Conservation (phyloP, 2,329 filamentous ascomycete genomes). For the Sphaerulina musiva region DNA sequence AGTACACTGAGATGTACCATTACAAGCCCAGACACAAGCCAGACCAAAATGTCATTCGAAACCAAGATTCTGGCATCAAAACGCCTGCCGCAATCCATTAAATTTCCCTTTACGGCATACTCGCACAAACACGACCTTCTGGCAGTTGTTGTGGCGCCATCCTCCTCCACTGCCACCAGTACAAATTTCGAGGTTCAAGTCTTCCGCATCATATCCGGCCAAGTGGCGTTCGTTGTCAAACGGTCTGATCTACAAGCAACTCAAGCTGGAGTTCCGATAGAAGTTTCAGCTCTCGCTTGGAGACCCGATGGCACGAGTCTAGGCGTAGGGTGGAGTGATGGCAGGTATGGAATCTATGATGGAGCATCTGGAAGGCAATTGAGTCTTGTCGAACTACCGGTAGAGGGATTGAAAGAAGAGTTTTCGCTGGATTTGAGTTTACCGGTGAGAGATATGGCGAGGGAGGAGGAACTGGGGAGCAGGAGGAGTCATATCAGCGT, state of each 20-base stretch:
- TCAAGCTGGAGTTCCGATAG: conserved; percentile 9
- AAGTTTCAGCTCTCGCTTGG: conserved; percentile 40
- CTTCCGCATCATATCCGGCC: conserved; percentile 72
- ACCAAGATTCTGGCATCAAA: conserved; percentile 45
- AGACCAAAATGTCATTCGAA: background rate
- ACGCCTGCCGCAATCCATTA: conserved; percentile 50
- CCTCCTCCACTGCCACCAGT: background rate
- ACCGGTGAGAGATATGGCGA: conserved; percentile 2
- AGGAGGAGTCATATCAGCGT: conserved; percentile 10
- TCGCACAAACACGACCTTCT: conserved; percentile 81
- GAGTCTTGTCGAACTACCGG: conserved; percentile 8
- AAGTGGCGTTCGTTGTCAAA: conserved; percentile 55
- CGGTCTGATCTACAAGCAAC: conserved; percentile 29
- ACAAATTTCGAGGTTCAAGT: conserved; percentile 63
- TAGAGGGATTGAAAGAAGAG: conserved; percentile 5
- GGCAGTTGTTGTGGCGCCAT: conserved; percentile 50
- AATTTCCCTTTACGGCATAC: conserved; percentile 58
- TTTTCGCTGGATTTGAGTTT: conserved; percentile 6
- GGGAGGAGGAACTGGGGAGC: conserved; percentile 1
- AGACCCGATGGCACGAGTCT: conserved; percentile 48
- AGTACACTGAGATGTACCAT: too few species aligned
- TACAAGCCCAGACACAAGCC: too few species aligned
- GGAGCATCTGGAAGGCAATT: conserved; percentile 29
- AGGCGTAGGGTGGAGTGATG: conserved; percentile 78
- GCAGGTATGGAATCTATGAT: conserved; percentile 44